A percentile compares a stretch with the other conserved stretches of the same genome.
Evolutionary conservation across 345 rosid species (phyloP).

Genomic region (Gossypium thurberi): DNA sequence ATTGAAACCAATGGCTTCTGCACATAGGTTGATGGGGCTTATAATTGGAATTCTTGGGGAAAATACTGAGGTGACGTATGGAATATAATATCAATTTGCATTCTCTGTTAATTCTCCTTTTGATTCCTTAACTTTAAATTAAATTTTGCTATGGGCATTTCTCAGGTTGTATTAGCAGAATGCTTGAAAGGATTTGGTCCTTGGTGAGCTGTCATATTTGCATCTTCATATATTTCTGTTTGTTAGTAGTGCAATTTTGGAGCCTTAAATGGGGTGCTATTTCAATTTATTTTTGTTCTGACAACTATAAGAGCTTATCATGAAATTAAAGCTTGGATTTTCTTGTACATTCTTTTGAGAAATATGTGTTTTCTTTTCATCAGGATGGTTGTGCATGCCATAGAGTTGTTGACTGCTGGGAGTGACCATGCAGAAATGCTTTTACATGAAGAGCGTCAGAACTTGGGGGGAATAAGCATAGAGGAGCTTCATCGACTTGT

Average conservation of each 20-base stretch:
- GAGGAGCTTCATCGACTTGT: slow-evolving; percentile 89
- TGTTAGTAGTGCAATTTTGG: slow-evolving; percentile 1
- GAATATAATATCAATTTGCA: background rate
- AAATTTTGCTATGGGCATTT: slow-evolving; percentile 11
- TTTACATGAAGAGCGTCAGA: slow-evolving; percentile 64
- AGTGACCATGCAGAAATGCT: slow-evolving; percentile 65
- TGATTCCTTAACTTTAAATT: background rate
- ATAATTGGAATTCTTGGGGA: slow-evolving; percentile 81
- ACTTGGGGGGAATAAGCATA: slow-evolving; percentile 70
- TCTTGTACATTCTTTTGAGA: background rate
- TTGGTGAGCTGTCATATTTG: slow-evolving; percentile 50
- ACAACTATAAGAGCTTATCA: background rate
- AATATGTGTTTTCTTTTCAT: slow-evolving; percentile 15
- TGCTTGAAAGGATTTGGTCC: slow-evolving; percentile 92
- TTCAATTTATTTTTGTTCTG: background rate
- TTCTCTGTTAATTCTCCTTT: background rate
- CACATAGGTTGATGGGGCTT: slow-evolving; percentile 67
- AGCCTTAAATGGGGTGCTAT: background rate
- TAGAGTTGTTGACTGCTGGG: slow-evolving; percentile 77
- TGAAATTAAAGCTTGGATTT: slow-evolving; percentile 7
- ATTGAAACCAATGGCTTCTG: slow-evolving; percentile 53
- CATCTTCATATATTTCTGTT: background rate
- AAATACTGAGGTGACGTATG: slow-evolving; percentile 63
- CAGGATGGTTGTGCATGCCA: slow-evolving; percentile 95
- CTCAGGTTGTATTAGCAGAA: slow-evolving; percentile 87